Percentiles rank a stretch among this genome's conserved stretches.
Evolutionary conservation across 768 basidiomycete genomes (phyloP).

Genomic region (Boletus fagicola): DNA sequence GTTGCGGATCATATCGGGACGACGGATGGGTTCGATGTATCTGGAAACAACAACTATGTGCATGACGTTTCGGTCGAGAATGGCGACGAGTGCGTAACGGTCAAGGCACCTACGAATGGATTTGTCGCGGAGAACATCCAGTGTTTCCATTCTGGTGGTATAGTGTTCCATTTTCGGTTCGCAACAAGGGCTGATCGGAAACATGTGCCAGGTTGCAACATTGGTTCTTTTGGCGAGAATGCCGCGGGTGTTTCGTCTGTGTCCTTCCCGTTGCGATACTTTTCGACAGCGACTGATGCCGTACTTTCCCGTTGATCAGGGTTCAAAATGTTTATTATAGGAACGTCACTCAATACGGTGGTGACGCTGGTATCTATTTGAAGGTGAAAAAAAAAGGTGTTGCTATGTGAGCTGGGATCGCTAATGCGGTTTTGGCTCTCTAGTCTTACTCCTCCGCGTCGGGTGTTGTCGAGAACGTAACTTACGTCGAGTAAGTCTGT

Average conservation of each 20-base stretch:
- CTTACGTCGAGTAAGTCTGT: conserved; percentile 10
- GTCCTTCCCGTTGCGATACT: background rate
- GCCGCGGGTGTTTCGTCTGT: conserved; percentile 2
- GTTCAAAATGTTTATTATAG: conserved; percentile 13
- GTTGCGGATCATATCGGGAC: conserved; percentile 14
- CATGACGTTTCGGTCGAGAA: conserved; percentile 36
- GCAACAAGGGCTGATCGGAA: background rate
- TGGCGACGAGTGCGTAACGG: conserved; percentile 34
- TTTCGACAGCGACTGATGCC: background rate
- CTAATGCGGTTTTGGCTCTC: background rate
- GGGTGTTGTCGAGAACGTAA: conserved; percentile 11
- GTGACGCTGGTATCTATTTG: conserved; percentile 2
- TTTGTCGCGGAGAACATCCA: conserved; percentile 13
- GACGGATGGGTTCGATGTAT: conserved; percentile 17
- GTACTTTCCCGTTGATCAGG: background rate
- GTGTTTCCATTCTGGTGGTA: conserved; percentile 12
- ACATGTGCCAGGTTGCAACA: conserved; percentile 12
- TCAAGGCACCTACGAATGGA: conserved; percentile 32
- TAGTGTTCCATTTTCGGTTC: background rate
- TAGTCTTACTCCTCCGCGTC: conserved; percentile 13
- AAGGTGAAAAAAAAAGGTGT: conserved; percentile 3
- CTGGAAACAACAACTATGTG: conserved; percentile 32
- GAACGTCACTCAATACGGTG: background rate
- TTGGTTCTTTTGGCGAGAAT: conserved; percentile 10
- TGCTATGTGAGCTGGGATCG: no score